Conservation (phyloP, 2,329 filamentous ascomycete genomes). For the Colletotrichum trifolii region DNA sequence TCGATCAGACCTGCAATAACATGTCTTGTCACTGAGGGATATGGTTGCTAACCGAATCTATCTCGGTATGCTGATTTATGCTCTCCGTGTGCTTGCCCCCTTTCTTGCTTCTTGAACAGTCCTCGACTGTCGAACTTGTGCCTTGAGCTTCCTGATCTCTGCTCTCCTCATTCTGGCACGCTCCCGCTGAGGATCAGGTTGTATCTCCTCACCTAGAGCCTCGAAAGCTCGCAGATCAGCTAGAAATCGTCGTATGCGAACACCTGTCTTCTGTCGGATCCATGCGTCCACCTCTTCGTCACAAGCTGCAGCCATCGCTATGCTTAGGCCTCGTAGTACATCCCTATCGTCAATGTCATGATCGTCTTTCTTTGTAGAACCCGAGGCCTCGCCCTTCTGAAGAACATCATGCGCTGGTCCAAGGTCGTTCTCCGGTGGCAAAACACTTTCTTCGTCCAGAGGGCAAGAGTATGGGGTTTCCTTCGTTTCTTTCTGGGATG, state of each 20-base stretch:
- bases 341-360: constrained; percentile 58
- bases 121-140: constrained; percentile 47
- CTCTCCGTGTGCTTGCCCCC: not conserved
- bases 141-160: constrained; percentile 50
- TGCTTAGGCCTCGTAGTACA: constrained; percentile 64
- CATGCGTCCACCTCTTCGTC: constrained; percentile 64
- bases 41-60: not conserved
- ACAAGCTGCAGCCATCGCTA: constrained; percentile 67
- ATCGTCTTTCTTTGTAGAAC: constrained; percentile 48
- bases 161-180: constrained; percentile 43
- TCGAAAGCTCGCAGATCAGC: constrained; percentile 65
- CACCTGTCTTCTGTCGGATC: constrained; percentile 62
- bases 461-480: not conserved
- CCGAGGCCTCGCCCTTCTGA: constrained; percentile 20
- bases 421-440: not conserved
- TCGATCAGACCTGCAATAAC: no score
- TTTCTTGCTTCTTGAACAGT: constrained; percentile 16
- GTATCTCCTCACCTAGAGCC: constrained; percentile 50
- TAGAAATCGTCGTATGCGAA: constrained; percentile 64
- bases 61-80: not conserved
- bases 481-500: no score
- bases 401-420: not conserved
- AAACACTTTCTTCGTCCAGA: not conserved
- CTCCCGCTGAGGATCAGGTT: constrained; percentile 41
- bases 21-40: not conserved